Percentiles rank a stretch among this genome's conserved stretches.
Evolutionary conservation across 306 rosid species (phyloP).

Genomic region (Quercus robur): DNA sequence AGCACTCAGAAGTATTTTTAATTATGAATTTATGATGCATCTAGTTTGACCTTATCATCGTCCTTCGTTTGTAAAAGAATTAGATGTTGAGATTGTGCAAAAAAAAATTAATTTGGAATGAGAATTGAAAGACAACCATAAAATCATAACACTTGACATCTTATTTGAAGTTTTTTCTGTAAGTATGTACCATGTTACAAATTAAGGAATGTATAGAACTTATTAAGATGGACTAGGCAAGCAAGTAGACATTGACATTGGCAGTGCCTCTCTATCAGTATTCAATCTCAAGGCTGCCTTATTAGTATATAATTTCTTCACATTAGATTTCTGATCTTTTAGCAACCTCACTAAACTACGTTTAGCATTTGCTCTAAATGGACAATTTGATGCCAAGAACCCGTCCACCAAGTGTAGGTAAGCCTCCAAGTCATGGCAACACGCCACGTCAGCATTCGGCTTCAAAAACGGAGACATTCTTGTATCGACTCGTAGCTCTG

Average conservation of each 20-base stretch:
- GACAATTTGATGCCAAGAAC: slow-evolving; percentile 74
- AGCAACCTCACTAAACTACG: slow-evolving; percentile 69
- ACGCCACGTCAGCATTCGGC: slow-evolving; percentile 83
- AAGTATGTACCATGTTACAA: background rate
- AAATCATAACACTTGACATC: background rate
- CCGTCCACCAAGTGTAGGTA: slow-evolving; percentile 94
- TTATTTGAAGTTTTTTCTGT: background rate
- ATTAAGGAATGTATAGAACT: background rate
- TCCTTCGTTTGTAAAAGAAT: no score
- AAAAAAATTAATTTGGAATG: no score
- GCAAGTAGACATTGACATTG: slow-evolving; percentile 45
- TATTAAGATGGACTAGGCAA: slow-evolving; percentile 75
- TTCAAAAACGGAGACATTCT: slow-evolving; percentile 85
- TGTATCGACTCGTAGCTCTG: slow-evolving; percentile 68
- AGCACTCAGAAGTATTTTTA: no score
- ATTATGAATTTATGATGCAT: no score
- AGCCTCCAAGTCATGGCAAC: slow-evolving; percentile 93
- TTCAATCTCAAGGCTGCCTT: slow-evolving; percentile 61
- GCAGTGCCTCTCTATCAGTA: slow-evolving; percentile 37
- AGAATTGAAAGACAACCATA: background rate
- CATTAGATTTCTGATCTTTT: slow-evolving; percentile 68
- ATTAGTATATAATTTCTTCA: slow-evolving; percentile 74
- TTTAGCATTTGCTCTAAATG: slow-evolving; percentile 80
- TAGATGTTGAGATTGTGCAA: no score
- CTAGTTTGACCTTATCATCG: no score